phyloP scores from a whole-genome alignment of 495 filamentous ascomycete genomes.

The Recurvomyces mirabilis region DNA sequence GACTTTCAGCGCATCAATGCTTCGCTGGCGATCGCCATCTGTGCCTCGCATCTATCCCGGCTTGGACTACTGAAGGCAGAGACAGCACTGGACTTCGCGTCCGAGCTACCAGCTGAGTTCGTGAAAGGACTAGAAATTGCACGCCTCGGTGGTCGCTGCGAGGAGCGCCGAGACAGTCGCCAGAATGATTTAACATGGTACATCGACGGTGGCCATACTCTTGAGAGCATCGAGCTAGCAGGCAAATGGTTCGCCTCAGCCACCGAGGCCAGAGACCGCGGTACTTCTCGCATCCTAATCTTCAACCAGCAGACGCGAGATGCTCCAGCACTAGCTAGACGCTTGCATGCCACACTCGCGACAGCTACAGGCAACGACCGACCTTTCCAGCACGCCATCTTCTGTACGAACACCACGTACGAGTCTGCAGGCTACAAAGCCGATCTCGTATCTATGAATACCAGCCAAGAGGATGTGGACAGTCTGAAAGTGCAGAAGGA shows the following conservation, averaged over 20 bases:
- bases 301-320: slow-evolving; percentile 93
- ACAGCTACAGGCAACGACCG: slow-evolving; percentile 40
- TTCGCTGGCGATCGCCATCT: slow-evolving; percentile 65
- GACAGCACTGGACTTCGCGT: slow-evolving; percentile 25
- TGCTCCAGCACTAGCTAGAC: slow-evolving; percentile 51
- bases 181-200: slow-evolving; percentile 62
- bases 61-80: slow-evolving; percentile 4
- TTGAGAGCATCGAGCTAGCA: slow-evolving; percentile 71
- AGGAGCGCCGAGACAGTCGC: slow-evolving; percentile 49
- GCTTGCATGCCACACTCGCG: slow-evolving; percentile 56
- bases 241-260: slow-evolving; percentile 62
- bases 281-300: slow-evolving; percentile 52
- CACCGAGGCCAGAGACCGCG: background rate
- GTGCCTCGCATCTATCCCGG: slow-evolving; percentile 45
- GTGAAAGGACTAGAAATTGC: slow-evolving; percentile 62
- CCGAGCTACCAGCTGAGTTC: slow-evolving; percentile 53
- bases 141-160: slow-evolving; percentile 71
- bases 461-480: slow-evolving; percentile 53
- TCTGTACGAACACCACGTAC: slow-evolving; percentile 83
- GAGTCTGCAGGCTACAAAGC: slow-evolving; percentile 54
- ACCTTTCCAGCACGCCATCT: slow-evolving; percentile 70
- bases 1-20: slow-evolving; percentile 84
- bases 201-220: slow-evolving; percentile 85
- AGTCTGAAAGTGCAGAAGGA: slow-evolving; percentile 60
- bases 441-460: slow-evolving; percentile 69